Conservation (phyloP, 1,284 basidiomycete genomes). For the Naganishia albida region DNA sequence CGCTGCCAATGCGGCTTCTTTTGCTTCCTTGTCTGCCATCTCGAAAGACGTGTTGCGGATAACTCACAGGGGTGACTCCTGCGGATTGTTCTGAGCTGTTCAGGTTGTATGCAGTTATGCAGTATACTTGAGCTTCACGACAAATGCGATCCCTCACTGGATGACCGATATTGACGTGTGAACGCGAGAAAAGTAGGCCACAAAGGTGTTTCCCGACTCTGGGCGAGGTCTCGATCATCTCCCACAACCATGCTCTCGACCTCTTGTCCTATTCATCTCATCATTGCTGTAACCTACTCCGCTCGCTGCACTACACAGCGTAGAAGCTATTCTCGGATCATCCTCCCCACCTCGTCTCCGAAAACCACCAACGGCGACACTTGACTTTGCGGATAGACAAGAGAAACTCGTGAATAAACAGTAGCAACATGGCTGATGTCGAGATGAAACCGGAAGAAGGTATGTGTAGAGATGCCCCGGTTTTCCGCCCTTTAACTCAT, state of each 20-base stretch:
- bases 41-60: no score
- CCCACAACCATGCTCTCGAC: not conserved
- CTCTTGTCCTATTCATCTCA: no score
- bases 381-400: not conserved
- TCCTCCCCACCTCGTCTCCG: not conserved
- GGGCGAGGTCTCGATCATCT: not conserved
- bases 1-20: conserved; percentile 26
- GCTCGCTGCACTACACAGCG: no score
- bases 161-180: conserved; percentile 3
- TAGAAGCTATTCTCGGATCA: not conserved
- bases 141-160: not conserved
- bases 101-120: not conserved
- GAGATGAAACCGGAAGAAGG: conserved; percentile 41
- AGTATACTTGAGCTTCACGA: not conserved
- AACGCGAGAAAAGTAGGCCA: not conserved
- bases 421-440: conserved; percentile 46
- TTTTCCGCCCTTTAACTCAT: not conserved
- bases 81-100: not conserved
- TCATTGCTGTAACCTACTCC: no score
- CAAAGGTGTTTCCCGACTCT: not conserved
- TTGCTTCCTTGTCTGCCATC: conserved; percentile 28
- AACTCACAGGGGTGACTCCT: not conserved
- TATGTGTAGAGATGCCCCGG: not conserved
- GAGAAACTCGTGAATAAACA: not conserved
- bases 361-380: not conserved